These are phyloP conservation scores for Perilla frutescens DNA, from an alignment of 257 asterid species.

Conservation along the genomic window DNA sequence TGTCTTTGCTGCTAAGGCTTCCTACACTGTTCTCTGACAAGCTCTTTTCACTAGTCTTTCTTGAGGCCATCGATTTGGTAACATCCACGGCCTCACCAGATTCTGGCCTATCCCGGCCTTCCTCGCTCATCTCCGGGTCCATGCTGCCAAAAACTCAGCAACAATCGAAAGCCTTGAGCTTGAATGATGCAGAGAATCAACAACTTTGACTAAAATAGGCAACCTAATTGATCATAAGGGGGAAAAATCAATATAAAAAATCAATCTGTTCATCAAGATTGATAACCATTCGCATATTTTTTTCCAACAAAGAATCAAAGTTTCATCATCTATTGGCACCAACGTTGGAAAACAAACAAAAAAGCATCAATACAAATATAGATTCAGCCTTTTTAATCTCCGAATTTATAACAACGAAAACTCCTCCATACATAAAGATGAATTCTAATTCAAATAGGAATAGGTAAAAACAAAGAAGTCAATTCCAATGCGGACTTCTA, in stretches of 20 bases:
- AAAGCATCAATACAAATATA: conserved; percentile 1
- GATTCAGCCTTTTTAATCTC: conserved; percentile 6
- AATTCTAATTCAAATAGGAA: neutral
- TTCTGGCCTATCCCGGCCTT: conserved; percentile 30
- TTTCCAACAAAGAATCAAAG: conserved; percentile 5
- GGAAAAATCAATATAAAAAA: neutral
- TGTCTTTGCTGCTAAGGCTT: conserved; percentile 58
- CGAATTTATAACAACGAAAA: conserved; percentile 6
- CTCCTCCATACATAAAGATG: conserved; percentile 14
- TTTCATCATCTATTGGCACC: conserved; percentile 34
- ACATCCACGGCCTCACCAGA: conserved; percentile 14
- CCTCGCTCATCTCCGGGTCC: conserved; percentile 52
- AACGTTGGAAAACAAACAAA: neutral
- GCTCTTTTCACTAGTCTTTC: conserved; percentile 39
- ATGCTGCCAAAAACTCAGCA: conserved; percentile 36
- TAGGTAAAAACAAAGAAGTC: conserved; percentile 22
- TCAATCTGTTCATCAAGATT: conserved; percentile 4
- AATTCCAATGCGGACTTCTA: conserved; percentile 34
- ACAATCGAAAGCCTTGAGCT: conserved; percentile 18
- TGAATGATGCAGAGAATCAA: conserved; percentile 34
- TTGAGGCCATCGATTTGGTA: conserved; percentile 52
- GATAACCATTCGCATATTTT: neutral
- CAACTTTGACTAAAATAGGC: conserved; percentile 8
- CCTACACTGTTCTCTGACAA: conserved; percentile 38
- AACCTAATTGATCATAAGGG: conserved; percentile 11